A percentile compares a stretch with the other conserved stretches of the same genome.
These are phyloP conservation scores for Jamesozyma rosinii DNA, from an alignment of 805 yeast genomes.

Conservation along the genomic window DNA sequence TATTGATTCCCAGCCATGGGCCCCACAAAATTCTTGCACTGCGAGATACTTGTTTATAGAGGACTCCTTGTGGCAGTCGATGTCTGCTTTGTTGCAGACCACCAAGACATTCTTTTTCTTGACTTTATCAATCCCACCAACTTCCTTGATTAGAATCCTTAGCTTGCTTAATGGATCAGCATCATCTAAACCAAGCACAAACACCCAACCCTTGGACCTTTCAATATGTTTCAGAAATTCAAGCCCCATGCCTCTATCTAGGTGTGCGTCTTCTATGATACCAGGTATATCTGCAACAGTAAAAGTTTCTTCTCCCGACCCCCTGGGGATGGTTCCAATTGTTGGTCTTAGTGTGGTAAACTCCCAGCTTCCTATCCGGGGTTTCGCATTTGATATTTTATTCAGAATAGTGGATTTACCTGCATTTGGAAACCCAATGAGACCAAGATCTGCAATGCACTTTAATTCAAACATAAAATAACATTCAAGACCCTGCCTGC, in stretches of 20 bases:
- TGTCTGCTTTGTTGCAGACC: slow-evolving; percentile 91
- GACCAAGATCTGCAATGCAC: slow-evolving; percentile 82
- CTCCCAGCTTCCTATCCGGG: slow-evolving; percentile 93
- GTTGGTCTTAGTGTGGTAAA: slow-evolving; percentile 91
- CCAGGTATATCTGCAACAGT: slow-evolving; percentile 98
- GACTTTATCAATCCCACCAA: slow-evolving; percentile 54
- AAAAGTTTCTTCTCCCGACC: slow-evolving; percentile 52
- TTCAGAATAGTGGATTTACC: slow-evolving; percentile 86
- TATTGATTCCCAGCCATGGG: slow-evolving; percentile 52
- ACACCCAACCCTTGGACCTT: slow-evolving; percentile 80
- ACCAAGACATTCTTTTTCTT: slow-evolving; percentile 56
- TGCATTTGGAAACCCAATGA: slow-evolving; percentile 94
- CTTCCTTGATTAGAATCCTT: slow-evolving; percentile 52
- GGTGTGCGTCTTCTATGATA: slow-evolving; percentile 76
- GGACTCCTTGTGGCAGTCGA: slow-evolving; percentile 33
- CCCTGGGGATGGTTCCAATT: slow-evolving; percentile 71
- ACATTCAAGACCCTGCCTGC: slow-evolving; percentile 59
- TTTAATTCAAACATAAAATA: slow-evolving; percentile 75
- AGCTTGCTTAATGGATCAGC: slow-evolving; percentile 60
- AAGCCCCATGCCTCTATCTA: slow-evolving; percentile 85
- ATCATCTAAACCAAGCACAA: slow-evolving; percentile 71
- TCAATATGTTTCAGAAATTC: slow-evolving; percentile 90
- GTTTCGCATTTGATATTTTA: slow-evolving; percentile 81
- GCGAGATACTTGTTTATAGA: slow-evolving; percentile 39
- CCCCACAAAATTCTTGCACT: slow-evolving; percentile 39